Evolutionary conservation across 2,329 filamentous ascomycete species (phyloP).

Genomic region (Lasiodiplodia citricola): DNA sequence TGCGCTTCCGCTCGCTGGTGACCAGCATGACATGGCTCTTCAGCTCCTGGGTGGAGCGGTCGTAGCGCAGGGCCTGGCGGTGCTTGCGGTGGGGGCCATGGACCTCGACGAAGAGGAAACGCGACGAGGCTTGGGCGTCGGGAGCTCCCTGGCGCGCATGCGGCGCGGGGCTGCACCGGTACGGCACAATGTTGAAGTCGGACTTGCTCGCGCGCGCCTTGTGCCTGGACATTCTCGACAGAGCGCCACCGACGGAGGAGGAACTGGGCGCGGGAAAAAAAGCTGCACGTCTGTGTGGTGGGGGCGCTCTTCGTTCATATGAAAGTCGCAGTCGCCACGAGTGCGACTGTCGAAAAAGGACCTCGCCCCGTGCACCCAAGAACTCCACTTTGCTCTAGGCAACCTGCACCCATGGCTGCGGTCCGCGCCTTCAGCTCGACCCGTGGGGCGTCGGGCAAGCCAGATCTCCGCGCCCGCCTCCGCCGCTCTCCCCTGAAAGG

Average conservation of each 20-base stretch:
- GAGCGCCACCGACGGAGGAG: background rate
- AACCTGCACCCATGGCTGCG: background rate
- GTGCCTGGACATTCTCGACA: background rate
- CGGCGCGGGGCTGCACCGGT: background rate
- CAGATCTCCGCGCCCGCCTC: background rate
- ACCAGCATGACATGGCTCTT: conserved; percentile 16
- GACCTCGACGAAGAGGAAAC: conserved; percentile 11
- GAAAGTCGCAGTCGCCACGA: background rate
- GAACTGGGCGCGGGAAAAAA: background rate
- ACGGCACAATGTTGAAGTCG: background rate
- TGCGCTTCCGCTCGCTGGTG: background rate
- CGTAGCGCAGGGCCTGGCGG: conserved; percentile 2
- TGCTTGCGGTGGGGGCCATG: background rate
- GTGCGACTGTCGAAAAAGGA: background rate
- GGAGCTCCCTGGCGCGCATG: background rate
- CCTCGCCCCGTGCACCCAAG: background rate
- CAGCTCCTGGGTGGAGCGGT: conserved; percentile 4
- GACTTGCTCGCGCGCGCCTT: background rate
- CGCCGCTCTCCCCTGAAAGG: background rate
- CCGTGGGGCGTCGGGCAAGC: background rate
- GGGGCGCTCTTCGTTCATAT: background rate
- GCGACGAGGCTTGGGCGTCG: background rate
- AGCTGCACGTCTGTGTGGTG: background rate
- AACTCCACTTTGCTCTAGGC: background rate
- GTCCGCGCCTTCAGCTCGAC: background rate